phyloP scores from a whole-genome alignment of 2,329 filamentous ascomycete genomes.

The Fusarium nodosum region DNA sequence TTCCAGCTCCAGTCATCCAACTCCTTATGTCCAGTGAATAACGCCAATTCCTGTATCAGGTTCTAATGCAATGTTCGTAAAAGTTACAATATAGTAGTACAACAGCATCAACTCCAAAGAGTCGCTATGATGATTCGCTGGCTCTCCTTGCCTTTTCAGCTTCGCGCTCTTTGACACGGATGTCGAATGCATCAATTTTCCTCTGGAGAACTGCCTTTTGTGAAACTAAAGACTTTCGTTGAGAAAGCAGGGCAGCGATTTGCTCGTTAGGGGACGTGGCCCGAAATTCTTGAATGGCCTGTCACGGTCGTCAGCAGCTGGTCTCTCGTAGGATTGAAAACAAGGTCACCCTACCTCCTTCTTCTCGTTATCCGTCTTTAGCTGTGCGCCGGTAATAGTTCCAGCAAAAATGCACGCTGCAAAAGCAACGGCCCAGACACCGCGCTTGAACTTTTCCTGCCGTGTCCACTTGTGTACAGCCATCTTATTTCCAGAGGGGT shows the following conservation, averaged over 20 bases:
- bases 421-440: conserved; percentile 60
- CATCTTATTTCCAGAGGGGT: conserved; percentile 22
- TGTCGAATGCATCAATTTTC: conserved; percentile 59
- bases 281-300: conserved; percentile 57
- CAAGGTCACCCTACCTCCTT: conserved; percentile 53
- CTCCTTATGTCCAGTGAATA: conserved; percentile 5
- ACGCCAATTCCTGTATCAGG: conserved; percentile 24
- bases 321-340: not conserved
- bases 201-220: conserved; percentile 58
- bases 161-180: conserved; percentile 57
- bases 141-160: conserved; percentile 47
- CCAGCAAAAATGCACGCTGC: conserved; percentile 63
- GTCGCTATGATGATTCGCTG: conserved; percentile 9
- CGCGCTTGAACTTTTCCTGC: conserved; percentile 54
- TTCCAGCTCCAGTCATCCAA: not conserved
- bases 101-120: conserved; percentile 1
- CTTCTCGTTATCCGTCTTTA: conserved; percentile 64
- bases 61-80: conserved; percentile 17
- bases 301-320: not conserved
- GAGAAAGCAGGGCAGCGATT: conserved; percentile 60
- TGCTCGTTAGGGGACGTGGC: conserved; percentile 59
- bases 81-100: conserved; percentile 34
- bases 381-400: conserved; percentile 62
- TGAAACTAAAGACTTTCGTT: conserved; percentile 56
- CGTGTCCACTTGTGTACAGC: conserved; percentile 47